Evolutionary conservation across 306 rosid genomes (phyloP), one percentile per base, ranked within the genome.

Genomic region (Pterocarpus macrocarpus): DNA sequence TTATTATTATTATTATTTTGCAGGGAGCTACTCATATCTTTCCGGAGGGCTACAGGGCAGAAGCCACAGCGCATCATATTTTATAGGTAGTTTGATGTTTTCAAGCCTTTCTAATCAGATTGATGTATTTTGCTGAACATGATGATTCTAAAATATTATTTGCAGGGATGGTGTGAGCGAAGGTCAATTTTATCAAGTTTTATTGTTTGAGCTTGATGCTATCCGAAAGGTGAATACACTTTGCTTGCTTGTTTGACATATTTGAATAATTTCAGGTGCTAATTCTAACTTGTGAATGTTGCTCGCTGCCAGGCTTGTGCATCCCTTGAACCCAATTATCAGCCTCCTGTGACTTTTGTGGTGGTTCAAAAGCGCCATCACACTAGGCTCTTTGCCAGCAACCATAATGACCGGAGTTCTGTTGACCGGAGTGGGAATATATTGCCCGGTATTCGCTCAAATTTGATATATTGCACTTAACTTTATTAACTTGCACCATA

Each of bases 301-400:
- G 2, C 16, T 64, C 61, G 16, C 6, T 64, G 15, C 32, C 79
- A 96, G 99, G 99, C 99, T 0, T 96, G 99, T 76, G 97, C 94
- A 38, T 92, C 98, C 0, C 82, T 96, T 49, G 99, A 96, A 66
- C 93, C 98, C 11, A 96, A 96, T 76, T 96, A 96, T 79, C 99
- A 96, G 84, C 99, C 99, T 49, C 98, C 97, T 36, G 99, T 96
- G 38, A 96, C 99, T 2, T 96, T 96, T 80, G 97, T 96, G 35
- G 99, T 96, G 62, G 99, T 96, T 65, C 99, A 96, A 55, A 96
- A 96, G 83, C 98, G 99, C 1, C 99, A 96, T 16, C 99, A 96
- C 74, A 96, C 99, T 0, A 89, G 99, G 75, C 81, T 96, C 74
- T 96, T 96, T 86, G 97, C 99, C 2, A 88, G 89, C 85, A 87